phyloP scores from a whole-genome alignment of 805 yeast genomes.

The Saccharomycopsis olivae region DNA sequence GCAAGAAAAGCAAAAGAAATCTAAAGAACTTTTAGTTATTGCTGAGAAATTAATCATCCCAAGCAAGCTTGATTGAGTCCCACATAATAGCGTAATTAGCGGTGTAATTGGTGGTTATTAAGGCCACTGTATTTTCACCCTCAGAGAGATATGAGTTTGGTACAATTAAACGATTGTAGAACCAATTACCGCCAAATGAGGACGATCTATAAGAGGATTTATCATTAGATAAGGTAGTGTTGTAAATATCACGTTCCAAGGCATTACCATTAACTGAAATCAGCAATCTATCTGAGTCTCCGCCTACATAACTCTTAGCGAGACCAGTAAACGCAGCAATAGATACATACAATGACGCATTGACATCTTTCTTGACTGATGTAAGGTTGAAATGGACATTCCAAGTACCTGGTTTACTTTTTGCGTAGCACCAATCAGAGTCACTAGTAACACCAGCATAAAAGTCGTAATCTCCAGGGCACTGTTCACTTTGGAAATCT shows the following conservation, averaged over 20 bases:
- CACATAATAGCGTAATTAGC: neutral
- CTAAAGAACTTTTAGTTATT: no score
- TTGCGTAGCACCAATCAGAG: slow-evolving; percentile 1
- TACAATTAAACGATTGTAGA: neutral
- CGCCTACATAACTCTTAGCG: neutral
- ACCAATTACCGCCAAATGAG: neutral
- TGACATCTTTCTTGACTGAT: neutral
- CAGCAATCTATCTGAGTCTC: neutral
- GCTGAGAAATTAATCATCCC: no score
- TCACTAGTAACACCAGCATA: neutral
- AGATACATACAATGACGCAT: neutral
- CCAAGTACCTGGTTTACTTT: neutral
- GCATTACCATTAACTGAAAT: neutral
- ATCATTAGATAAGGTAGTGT: neutral
- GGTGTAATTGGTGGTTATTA: neutral
- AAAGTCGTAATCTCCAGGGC: slow-evolving; percentile 1
- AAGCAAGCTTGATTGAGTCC: neutral
- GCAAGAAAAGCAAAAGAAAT: no score
- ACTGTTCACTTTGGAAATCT: neutral
- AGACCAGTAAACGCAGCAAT: neutral
- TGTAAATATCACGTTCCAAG: neutral
- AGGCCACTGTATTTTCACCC: neutral
- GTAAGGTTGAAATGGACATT: neutral
- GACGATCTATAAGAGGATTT: slow-evolving; percentile 1
- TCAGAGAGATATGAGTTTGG: neutral